Conservation (phyloP, 805 yeast genomes). For the Jamesozyma spencerorum region DNA sequence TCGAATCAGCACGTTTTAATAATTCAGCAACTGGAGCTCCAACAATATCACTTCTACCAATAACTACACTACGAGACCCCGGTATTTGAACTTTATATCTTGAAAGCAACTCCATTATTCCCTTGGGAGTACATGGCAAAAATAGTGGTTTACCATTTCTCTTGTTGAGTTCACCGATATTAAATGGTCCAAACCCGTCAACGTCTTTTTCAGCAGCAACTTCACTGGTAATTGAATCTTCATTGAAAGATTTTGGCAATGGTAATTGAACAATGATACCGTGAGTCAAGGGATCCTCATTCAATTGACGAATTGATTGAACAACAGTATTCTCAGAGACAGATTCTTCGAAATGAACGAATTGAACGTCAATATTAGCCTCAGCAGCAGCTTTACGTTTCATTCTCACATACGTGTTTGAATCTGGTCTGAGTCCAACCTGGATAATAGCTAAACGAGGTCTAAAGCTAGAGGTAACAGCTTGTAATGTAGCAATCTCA, state of each 20-base stretch:
- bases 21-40: conserved; percentile 88
- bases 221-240: conserved; percentile 67
- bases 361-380: conserved; percentile 62
- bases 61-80: conserved; percentile 84
- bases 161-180: conserved; percentile 84
- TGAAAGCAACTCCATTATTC: conserved; percentile 72
- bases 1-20: conserved; percentile 69
- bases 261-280: conserved; percentile 90
- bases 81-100: conserved; percentile 54
- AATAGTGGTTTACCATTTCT: conserved; percentile 76
- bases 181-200: conserved; percentile 85
- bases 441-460: conserved; percentile 81
- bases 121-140: conserved; percentile 93
- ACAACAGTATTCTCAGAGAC: conserved; percentile 52
- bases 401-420: conserved; percentile 84
- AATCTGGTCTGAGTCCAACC: conserved; percentile 85
- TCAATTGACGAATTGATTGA: conserved; percentile 50
- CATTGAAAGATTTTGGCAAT: conserved; percentile 70
- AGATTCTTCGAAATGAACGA: conserved; percentile 55
- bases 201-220: conserved; percentile 84
- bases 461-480: conserved; percentile 40
- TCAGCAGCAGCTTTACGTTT: conserved; percentile 83
- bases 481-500: conserved; percentile 40
- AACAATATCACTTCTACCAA: conserved; percentile 93
- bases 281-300: conserved; percentile 67